Percentiles rank a stretch among this genome's conserved stretches.
Conservation (phyloP, 2,329 filamentous ascomycete species). For the Beauveria brongniartii region DNA sequence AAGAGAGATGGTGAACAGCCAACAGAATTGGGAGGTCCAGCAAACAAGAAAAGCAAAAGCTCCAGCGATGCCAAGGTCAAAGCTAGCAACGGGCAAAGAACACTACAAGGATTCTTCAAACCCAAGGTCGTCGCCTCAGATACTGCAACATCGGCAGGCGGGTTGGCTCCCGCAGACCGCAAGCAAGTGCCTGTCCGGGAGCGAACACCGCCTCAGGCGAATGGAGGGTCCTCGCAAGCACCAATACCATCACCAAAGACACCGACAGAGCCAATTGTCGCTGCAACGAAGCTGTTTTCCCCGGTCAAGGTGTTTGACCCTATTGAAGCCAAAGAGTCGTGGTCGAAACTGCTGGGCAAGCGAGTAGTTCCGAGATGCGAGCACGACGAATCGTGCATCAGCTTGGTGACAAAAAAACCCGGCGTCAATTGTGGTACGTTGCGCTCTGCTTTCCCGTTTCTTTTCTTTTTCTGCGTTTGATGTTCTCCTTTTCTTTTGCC, state of each 20-base stretch:
- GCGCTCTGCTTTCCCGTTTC: neutral
- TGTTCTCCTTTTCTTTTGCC: no score
- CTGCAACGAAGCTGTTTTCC: neutral
- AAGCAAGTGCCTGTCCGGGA: neutral
- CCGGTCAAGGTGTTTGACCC: constrained; percentile 52
- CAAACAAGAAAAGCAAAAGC: constrained; percentile 31
- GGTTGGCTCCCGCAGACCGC: neutral
- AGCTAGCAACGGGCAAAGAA: constrained; percentile 37
- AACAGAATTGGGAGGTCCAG: constrained; percentile 17
- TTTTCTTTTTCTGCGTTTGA: neutral
- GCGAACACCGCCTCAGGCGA: neutral
- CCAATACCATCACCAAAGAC: neutral
- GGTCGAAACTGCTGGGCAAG: constrained; percentile 76
- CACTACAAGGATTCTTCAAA: constrained; percentile 73
- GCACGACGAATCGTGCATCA: constrained; percentile 81
- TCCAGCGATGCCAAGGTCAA: constrained; percentile 19
- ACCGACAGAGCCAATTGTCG: neutral
- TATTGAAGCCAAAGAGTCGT: constrained; percentile 68
- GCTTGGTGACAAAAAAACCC: constrained; percentile 76
- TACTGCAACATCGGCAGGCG: neutral
- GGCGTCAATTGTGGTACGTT: constrained; percentile 67
- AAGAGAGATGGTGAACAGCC: constrained; percentile 21
- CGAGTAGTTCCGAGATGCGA: constrained; percentile 72
- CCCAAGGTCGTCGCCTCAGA: constrained; percentile 32
- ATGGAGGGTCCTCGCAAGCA: neutral